These are phyloP conservation scores for Diaporthe citri DNA, from an alignment of 2,329 filamentous ascomycete species.

Conservation along the genomic window DNA sequence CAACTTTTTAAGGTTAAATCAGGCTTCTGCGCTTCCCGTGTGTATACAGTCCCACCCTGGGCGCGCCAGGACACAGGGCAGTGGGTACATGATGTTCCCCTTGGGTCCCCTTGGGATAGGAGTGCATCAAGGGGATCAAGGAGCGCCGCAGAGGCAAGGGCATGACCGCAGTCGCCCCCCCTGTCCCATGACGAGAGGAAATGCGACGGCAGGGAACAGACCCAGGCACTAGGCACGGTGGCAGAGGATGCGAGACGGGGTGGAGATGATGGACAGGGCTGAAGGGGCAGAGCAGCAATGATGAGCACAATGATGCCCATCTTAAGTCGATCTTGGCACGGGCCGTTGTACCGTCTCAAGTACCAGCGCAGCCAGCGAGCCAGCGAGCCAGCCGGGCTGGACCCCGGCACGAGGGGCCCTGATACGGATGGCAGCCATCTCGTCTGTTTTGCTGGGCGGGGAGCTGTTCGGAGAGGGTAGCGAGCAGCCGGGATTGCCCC, in stretches of 20 bases:
- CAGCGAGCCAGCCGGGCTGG: background rate
- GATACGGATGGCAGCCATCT: conserved; percentile 33
- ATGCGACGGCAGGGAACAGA: conserved; percentile 18
- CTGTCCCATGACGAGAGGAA: conserved; percentile 21
- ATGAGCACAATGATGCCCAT: conserved; percentile 32
- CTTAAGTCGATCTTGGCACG: conserved; percentile 34
- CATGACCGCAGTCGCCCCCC: background rate
- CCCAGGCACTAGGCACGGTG: background rate
- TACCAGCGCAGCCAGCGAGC: conserved; percentile 10
- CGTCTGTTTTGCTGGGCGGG: conserved; percentile 21
- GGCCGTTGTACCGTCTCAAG: conserved; percentile 33
- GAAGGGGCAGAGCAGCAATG: conserved; percentile 22
- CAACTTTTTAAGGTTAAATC: conserved; percentile 35
- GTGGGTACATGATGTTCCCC: background rate
- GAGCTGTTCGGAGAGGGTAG: conserved; percentile 12
- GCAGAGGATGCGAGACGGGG: conserved; percentile 28
- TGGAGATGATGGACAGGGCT: conserved; percentile 32
- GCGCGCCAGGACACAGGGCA: background rate
- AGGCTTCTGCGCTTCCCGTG: conserved; percentile 23
- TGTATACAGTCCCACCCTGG: conserved; percentile 6
- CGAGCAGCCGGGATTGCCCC: conserved; percentile 25
- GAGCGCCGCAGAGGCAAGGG: conserved; percentile 16
- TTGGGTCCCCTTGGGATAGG: background rate
- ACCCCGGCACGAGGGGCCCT: background rate
- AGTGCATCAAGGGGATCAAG: conserved; percentile 27